Evolutionary conservation across 768 basidiomycete species (phyloP).

Genomic region (Hortiboletus campestris): DNA sequence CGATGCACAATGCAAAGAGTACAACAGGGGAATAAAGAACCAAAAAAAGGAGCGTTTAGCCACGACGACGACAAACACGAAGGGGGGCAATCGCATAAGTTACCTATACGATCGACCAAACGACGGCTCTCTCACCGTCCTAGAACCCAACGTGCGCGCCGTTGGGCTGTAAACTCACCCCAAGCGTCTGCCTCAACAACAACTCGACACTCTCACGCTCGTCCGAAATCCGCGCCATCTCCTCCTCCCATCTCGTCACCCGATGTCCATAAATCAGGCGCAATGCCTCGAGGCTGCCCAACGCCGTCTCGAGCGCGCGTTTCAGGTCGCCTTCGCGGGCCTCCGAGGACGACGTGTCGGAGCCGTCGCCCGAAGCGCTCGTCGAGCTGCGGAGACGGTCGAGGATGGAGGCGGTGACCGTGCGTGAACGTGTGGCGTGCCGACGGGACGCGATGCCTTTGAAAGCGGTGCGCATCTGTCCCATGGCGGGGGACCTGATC

Average conservation of each 20-base stretch:
- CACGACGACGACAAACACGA: background rate
- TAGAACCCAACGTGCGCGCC: conserved; percentile 3
- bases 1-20: background rate
- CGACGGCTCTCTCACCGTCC: background rate
- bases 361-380: conserved; percentile 50
- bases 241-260: conserved; percentile 67
- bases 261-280: conserved; percentile 66
- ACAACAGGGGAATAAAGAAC: background rate
- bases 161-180: conserved; percentile 34
- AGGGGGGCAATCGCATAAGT: too few relatives aligned
- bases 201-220: conserved; percentile 69
- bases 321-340: conserved; percentile 63
- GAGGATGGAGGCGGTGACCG: conserved; percentile 44
- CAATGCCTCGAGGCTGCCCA: conserved; percentile 64
- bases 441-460: conserved; percentile 57
- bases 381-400: conserved; percentile 41
- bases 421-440: conserved; percentile 45
- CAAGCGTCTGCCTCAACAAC: conserved; percentile 63
- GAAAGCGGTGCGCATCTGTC: conserved; percentile 56
- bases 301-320: conserved; percentile 62
- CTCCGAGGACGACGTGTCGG: conserved; percentile 47
- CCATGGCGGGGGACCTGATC: conserved; percentile 47
- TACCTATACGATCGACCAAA: too few relatives aligned
- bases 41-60: background rate
- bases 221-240: conserved; percentile 61